Base-by-base conservation (phyloP, 768 basidiomycete species). In the Mycena polygramma region DNA sequence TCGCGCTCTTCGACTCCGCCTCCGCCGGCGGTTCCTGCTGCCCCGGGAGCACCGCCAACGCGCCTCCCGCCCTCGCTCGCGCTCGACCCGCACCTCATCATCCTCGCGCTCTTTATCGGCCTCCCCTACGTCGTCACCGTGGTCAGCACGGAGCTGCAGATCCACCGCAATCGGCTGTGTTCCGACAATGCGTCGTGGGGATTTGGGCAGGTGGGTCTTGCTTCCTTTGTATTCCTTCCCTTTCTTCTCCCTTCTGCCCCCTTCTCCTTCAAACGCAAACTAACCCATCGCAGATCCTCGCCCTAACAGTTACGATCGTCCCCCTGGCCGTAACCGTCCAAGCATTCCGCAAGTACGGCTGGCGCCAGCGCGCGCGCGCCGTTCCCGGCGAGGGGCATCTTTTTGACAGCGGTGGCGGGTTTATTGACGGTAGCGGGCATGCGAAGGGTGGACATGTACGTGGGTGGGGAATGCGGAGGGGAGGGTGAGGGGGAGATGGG, bases 161-260 rank as follows among this genome's bases (percentile, higher is more conserved):
- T 75, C 37, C n/a, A n/a, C 24, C 65, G 66, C 22, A 78, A 77
- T 43, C 30, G 8, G n/a, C 57, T 70, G n/a, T 72, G 63, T 30
- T 35, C 36, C 4, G 71, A 66, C 15, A 62, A 65, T 30, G 49
- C 59, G 19, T 61, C 70, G 30, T 79, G 77, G 77, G 76, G 76
- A 15, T 79, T 79, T 41, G 78, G 78, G 15, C 78, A 79, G 75
- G 77, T 79, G 20, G 7, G 45, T 46, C 19, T 45, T 17, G 9
- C 43, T 45, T 45, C 15, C n/a, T 17, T 5, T 43, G 41, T 10
- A 17, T 20, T 46, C 19, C 19, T 15, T 46, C 45, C 19, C 17
- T 46, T 14, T 46, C 14, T 46, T 46, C 2, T 17, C 17, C 17
- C 17, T 43, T 43, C 41, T 43, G 10, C 41, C 41, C n/a, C 17